Evolutionary conservation across 176 grass and related monocot species (phyloP), one percentile per base, ranked within the genome.

Genomic region (Oryza punctata): DNA sequence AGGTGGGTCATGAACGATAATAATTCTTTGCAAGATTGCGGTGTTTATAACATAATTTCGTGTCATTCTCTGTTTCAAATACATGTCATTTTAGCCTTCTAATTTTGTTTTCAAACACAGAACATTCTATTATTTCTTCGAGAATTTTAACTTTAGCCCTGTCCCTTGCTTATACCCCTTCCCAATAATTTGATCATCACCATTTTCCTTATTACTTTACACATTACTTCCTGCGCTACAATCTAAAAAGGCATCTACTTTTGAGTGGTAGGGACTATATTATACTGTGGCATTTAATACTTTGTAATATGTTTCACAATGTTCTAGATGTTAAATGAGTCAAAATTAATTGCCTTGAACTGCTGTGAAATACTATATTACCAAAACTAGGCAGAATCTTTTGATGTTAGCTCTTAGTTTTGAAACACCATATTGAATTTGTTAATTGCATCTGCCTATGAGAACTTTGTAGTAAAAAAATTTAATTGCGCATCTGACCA

Each of bases 1-100:
- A 95, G 95, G 95, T 97, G 63, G 64, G 63, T 76, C 37, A 12
- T 76, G 6, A 78, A 69, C n/a, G 67, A 57, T 65, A 72, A 30
- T 11, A 38, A 1, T 76, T 40, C 13, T 10, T 61, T 70, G 14
- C 0, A 1, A 68, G 50, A 82, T 15, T 63, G 41, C 27, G 44
- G 19, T 46, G 25, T 63, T 12, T 26, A 63, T 50, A 72, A 27
- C 3, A 29, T 27, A 63, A 21, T 81, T 61, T 60, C 14, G 5
- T 72, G 23, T 72, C 59, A 47, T 41, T 26, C 1, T 12, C 37
- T 81, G 33, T 70, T 70, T 24, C 25, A 44, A 24, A 15, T 73
- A 24, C 69, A 82, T 73, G 7, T 38, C 37, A 38, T 38, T 38
- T 38, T 38, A 3, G 23, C 6, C 23, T 25, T 18, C 15, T 27